These are phyloP conservation scores for Xylariaceae sp. DNA, from an alignment of 2,329 filamentous ascomycete species.

Conservation along the genomic window DNA sequence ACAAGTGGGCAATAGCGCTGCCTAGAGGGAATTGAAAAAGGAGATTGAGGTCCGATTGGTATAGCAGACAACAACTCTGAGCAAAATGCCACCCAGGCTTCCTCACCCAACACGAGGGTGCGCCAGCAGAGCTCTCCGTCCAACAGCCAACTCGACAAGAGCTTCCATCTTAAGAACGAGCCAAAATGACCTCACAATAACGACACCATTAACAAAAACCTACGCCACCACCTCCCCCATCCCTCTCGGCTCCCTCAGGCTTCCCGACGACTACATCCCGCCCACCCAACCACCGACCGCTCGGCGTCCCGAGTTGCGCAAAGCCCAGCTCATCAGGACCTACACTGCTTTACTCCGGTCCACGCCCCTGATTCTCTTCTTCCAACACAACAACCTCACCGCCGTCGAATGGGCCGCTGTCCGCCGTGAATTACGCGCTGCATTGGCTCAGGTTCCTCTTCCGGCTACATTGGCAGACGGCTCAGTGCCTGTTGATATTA, in stretches of 20 bases:
- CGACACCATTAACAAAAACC: too few species aligned
- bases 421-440: slow-evolving; percentile 60
- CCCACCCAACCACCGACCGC: slow-evolving; percentile 82
- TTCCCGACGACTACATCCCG: slow-evolving; percentile 50
- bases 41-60: background rate
- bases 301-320: slow-evolving; percentile 79
- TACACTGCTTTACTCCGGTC: slow-evolving; percentile 87
- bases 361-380: slow-evolving; percentile 79
- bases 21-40: slow-evolving; percentile 6
- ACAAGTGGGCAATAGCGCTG: slow-evolving; percentile 2
- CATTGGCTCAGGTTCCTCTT: slow-evolving; percentile 40
- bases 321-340: slow-evolving; percentile 79
- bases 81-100: slow-evolving; percentile 25
- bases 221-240: slow-evolving; percentile 16
- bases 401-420: slow-evolving; percentile 72
- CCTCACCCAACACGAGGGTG: slow-evolving; percentile 22
- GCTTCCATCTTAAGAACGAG: slow-evolving; percentile 8
- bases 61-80: background rate
- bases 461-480: slow-evolving; percentile 33
- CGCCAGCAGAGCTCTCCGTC: slow-evolving; percentile 21
- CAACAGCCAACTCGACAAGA: slow-evolving; percentile 17
- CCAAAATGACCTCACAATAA: too few species aligned
- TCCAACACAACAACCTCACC: slow-evolving; percentile 67
- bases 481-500: slow-evolving; percentile 44
- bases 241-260: slow-evolving; percentile 25